phyloP scores from a whole-genome alignment of 768 basidiomycete species.

The Grammothele lineata region DNA sequence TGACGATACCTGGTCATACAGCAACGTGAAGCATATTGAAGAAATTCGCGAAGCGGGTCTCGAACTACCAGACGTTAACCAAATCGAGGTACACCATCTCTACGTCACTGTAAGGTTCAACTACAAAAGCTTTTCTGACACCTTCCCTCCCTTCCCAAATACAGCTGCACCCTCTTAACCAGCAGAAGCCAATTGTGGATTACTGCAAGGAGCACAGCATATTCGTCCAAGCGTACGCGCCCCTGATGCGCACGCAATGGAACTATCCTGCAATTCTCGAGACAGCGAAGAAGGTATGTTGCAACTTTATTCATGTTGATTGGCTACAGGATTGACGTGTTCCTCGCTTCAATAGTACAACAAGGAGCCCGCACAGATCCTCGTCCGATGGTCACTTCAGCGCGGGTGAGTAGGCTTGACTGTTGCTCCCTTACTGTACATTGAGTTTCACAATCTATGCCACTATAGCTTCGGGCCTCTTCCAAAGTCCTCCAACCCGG shows the following conservation, averaged over 20 bases:
- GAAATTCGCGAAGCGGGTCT: conserved; percentile 63
- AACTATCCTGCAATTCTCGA: conserved; percentile 48
- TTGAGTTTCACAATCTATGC: not conserved
- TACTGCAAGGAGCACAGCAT: conserved; percentile 46
- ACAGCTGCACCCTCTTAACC: conserved; percentile 78
- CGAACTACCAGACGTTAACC: conserved; percentile 69
- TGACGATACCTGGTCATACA: conserved; percentile 22
- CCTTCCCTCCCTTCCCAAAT: too few relatives aligned
- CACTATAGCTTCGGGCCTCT: conserved; percentile 39
- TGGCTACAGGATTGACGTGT: too few relatives aligned
- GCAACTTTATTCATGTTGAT: too few relatives aligned
- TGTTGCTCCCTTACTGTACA: too few relatives aligned
- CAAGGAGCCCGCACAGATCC: conserved; percentile 69
- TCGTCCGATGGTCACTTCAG: conserved; percentile 92
- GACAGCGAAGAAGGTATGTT: conserved; percentile 44
- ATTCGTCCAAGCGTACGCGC: conserved; percentile 47
- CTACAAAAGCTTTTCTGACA: too few relatives aligned
- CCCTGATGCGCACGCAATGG: conserved; percentile 51
- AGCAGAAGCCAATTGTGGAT: conserved; percentile 72
- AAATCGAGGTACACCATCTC: conserved; percentile 59
- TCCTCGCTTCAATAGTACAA: conserved; percentile 35
- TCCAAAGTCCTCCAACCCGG: conserved; percentile 42
- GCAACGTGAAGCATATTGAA: conserved; percentile 70
- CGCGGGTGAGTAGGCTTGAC: conserved; percentile 32
- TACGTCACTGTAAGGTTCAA: too few relatives aligned